Percentiles rank a stretch among this genome's conserved stretches.
Conservation (phyloP, 164 flowering plant species). For the Paratinospora sagittata region DNA sequence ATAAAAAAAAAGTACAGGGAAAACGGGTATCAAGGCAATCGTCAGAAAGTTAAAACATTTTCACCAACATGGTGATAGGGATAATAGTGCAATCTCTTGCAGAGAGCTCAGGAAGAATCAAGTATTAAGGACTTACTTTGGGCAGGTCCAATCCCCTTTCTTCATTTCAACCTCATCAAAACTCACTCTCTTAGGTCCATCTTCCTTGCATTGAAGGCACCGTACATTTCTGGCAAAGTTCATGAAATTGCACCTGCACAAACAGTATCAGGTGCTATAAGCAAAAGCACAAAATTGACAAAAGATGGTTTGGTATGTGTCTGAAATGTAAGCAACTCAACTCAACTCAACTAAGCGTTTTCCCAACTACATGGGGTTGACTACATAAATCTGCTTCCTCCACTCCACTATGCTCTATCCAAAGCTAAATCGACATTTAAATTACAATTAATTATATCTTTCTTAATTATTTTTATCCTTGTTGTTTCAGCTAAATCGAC, state of each 20-base stretch:
- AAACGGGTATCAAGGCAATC: neutral
- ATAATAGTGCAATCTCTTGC: neutral
- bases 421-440: too few relatives aligned
- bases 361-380: too few relatives aligned
- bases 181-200: conserved; percentile 45
- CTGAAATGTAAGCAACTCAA: neutral
- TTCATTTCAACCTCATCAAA: conserved; percentile 45
- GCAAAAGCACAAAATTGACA: too few relatives aligned
- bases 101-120: neutral
- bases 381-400: too few relatives aligned
- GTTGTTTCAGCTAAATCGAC: too few relatives aligned
- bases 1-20: conserved; percentile 1
- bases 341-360: too few relatives aligned
- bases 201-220: conserved; percentile 56
- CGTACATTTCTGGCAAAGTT: conserved; percentile 59
- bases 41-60: neutral
- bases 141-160: conserved; percentile 85
- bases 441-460: too few relatives aligned
- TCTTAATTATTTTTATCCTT: too few relatives aligned
- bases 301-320: too few relatives aligned
- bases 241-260: conserved; percentile 66
- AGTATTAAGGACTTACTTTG: conserved; percentile 39
- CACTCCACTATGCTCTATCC: too few relatives aligned
- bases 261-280: conserved; percentile 8
- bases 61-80: neutral